Evolutionary conservation across 73 alveolate species (phyloP), one percentile per base, ranked within the genome.

Genomic region (Urostyla sp.): DNA sequence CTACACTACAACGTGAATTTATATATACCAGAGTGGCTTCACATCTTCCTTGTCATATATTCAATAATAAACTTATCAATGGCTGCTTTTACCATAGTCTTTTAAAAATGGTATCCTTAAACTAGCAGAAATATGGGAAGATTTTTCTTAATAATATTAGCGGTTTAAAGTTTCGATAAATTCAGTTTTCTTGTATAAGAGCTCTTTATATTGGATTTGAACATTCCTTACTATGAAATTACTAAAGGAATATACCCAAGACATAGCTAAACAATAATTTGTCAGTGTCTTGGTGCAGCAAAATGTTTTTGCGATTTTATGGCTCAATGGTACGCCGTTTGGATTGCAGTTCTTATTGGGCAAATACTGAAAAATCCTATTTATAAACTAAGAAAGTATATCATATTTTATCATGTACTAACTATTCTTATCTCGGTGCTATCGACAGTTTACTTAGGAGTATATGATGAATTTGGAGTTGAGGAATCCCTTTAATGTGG

Each of bases 291-390:
- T 66, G 90, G 80, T 11, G 34, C 40, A 1, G 31, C 67, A 7
- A 26, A 61, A 35, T 44, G 31, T 13, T 80, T 44, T 44, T 60
- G 67, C n/a, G 90, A 80, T 51, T 80, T 66, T 37, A 44, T 80
- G 37, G 27, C 78, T n/a, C 40, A 80, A 20, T 80, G 61, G 74
- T 80, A 80, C 37, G 30, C 83, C 21, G 35, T 80, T 15, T 80
- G 90, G 90, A 58, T 80, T 40, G 79, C 90, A 16, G 72, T 52
- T 1, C 67, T 45, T 21, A 56, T 80, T 13, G 63, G 44, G 24
- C 16, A 48, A 49, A 54, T 80, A 3, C 40, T 80, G 20, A 80
- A 80, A 35, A 53, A 80, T 44, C 90, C 90, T 6, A 80, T 56
- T 4, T 51, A 80, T 26, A 66, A 49, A 67, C 75, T 45, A 13